Percentiles rank a stretch among this genome's conserved stretches.
phyloP scores from a whole-genome alignment of 495 filamentous ascomycete genomes.

The Friedmanniomyces endolithicus region DNA sequence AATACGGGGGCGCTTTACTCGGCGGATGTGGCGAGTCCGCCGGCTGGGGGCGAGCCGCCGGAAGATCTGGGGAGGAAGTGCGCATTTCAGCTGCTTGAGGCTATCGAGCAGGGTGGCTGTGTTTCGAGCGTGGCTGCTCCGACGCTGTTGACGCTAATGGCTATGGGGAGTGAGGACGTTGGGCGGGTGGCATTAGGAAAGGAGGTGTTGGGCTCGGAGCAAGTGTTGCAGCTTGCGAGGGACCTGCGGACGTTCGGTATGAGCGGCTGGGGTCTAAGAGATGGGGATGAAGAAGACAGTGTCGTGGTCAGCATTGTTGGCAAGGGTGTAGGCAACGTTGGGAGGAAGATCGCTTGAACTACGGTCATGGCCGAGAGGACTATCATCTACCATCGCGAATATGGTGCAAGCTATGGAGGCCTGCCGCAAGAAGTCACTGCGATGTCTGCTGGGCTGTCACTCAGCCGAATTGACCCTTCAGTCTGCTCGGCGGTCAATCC shows the following conservation, averaged over 20 bases:
- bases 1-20: conserved; percentile 74
- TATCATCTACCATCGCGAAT: not conserved
- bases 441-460: no score
- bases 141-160: conserved; percentile 79
- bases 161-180: conserved; percentile 76
- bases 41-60: conserved; percentile 65
- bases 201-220: conserved; percentile 67
- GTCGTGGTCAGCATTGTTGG: conserved; percentile 86
- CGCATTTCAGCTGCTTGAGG: conserved; percentile 79
- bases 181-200: conserved; percentile 54
- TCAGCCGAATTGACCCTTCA: no score
- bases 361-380: not conserved
- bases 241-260: conserved; percentile 77
- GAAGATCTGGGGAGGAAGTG: conserved; percentile 83
- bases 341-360: conserved; percentile 73
- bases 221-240: conserved; percentile 62
- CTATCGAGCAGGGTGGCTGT: conserved; percentile 69
- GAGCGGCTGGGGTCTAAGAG: conserved; percentile 76
- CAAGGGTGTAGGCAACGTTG: conserved; percentile 87
- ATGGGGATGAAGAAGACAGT: conserved; percentile 54
- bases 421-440: no score
- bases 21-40: conserved; percentile 72
- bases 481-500: no score
- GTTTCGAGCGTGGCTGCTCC: conserved; percentile 54
- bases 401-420: no score